These are phyloP conservation scores for Tylopilus sp. DNA, from an alignment of 1,284 basidiomycete species.

Conservation along the genomic window DNA sequence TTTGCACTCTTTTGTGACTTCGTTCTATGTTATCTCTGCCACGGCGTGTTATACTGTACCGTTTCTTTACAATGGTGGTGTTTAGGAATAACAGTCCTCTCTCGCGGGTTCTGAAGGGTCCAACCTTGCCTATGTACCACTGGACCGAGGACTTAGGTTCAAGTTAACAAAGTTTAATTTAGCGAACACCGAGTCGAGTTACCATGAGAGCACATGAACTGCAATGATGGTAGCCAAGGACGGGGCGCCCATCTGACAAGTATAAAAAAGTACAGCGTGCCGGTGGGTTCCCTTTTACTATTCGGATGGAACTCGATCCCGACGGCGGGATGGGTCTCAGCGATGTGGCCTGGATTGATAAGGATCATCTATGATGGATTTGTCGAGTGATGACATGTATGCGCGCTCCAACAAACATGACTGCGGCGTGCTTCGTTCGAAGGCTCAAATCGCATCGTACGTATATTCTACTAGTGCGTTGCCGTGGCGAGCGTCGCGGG, in stretches of 20 bases:
- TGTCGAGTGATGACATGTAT: not conserved
- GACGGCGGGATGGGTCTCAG: not conserved
- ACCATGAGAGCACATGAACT: not conserved
- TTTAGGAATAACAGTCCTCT: constrained; percentile 7
- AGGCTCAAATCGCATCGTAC: constrained; percentile 1
- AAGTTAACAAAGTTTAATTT: constrained; percentile 19
- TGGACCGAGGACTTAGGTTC: not conserved
- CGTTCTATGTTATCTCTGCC: not conserved
- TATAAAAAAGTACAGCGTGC: not conserved
- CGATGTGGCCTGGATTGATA: no score
- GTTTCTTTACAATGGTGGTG: not conserved
- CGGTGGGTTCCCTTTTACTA: no score
- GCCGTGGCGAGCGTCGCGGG: constrained; percentile 8
- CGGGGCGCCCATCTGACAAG: not conserved
- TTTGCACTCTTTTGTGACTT: not conserved
- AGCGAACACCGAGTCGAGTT: constrained; percentile 5
- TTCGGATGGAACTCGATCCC: constrained; percentile 1
- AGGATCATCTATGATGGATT: constrained; percentile 8
- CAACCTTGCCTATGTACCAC: not conserved
- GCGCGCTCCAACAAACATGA: constrained; percentile 1
- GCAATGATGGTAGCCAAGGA: constrained; percentile 25
- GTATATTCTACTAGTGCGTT: constrained; percentile 8
- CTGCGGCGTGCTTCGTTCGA: constrained; percentile 2
- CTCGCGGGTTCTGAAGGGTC: not conserved
- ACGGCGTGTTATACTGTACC: constrained; percentile 17